These are phyloP conservation scores for Tuber magnatum DNA, from an alignment of 495 filamentous ascomycete genomes.

Conservation along the genomic window DNA sequence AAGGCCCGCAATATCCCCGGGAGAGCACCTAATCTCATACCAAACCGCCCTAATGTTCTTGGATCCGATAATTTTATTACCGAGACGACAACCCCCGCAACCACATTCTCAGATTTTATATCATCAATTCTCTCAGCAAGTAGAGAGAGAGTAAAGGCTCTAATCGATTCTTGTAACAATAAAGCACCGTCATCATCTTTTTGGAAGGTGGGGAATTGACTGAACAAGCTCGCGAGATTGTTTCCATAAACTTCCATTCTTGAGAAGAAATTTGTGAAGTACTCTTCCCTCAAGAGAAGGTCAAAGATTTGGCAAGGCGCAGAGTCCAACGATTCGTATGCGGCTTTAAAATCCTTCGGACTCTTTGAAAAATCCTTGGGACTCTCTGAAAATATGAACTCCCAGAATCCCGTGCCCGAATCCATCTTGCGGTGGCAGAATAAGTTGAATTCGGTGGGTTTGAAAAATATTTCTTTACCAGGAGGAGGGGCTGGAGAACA, in stretches of 20 bases:
- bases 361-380: no score
- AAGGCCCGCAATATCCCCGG: slow-evolving; percentile 8
- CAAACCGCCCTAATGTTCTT: not conserved
- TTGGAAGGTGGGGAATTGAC: not conserved
- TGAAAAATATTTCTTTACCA: not conserved
- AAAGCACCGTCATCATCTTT: not conserved
- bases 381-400: slow-evolving; percentile 6
- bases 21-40: slow-evolving; percentile 9
- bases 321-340: slow-evolving; percentile 7
- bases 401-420: slow-evolving; percentile 6
- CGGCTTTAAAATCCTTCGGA: not conserved
- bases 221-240: not conserved
- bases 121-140: slow-evolving; percentile 2
- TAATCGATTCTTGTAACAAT: slow-evolving; percentile 1
- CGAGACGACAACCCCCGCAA: slow-evolving; percentile 8
- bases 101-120: not conserved
- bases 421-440: not conserved
- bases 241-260: no score
- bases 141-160: slow-evolving; percentile 17
- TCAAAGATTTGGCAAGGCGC: slow-evolving; percentile 19
- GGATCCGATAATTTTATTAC: slow-evolving; percentile 11
- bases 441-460: not conserved
- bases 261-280: no score
- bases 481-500: not conserved
- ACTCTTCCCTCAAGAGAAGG: no score